Base-by-base conservation (phyloP, 345 rosid genomes). In the Aethionema arabicum region DNA sequence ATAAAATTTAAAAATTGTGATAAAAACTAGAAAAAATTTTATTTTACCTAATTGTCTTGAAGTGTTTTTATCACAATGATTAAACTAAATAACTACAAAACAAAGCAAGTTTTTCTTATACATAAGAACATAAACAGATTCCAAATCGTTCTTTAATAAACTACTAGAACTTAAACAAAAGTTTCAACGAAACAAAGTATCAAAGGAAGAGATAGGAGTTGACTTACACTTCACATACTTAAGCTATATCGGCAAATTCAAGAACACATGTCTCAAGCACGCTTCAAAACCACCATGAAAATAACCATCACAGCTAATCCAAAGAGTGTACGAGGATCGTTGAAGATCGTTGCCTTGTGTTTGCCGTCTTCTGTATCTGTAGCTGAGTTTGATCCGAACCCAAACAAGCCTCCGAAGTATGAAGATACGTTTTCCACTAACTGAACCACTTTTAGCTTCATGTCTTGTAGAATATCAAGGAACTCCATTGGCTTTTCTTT, bases 231-330 rank as follows among this genome's bases (percentile, higher is more conserved):
- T 6, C 29, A 48, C 1, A 63, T 31, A 33, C 37, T 57, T 13
- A 5, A 9, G 69, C 65, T 42, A 42, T 52, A 72, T 80, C 78
- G 77, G 39, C 85, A 72, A 69, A 81, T 81, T 82, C 8, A 12
- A 11, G 13, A 11, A 31, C 15, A 0, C 7, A 6, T 11, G 67
- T 32, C 45, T 70, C 67, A 87, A 48, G 11, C 72, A 47, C 93
- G 84, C 80, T 71, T 91, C 63, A 85, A 41, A 63, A 84, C 70
- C 33, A 85, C 91, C 72, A 87, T 69, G 53, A 79, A 68, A 15
- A 87, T 78, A 32, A 79, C 89, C 75, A 80, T 69, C 36, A 82
- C 74, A 10, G 81, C 93, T 79, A 87, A 69, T 45, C 75, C 93
- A 77, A 85, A 65, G 13, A 91, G 30, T 8, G 82, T 44, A 14